Base-by-base conservation (phyloP, 1,284 basidiomycete species). In the Psilocybe mexicana region DNA sequence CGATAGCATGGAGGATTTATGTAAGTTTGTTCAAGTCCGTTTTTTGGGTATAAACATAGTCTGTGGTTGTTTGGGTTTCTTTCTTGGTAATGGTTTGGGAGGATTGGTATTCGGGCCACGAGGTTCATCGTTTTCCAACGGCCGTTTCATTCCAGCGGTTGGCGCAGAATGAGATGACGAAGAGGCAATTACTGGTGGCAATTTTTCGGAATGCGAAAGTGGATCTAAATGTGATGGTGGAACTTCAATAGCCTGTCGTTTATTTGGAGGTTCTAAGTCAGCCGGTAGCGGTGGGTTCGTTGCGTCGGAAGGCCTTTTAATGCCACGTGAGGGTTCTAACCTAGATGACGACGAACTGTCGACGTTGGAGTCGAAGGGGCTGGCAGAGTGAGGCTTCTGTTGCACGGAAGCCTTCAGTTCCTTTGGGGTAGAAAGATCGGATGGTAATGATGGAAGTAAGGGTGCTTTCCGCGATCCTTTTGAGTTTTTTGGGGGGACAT, bases 11-110 rank as follows among this genome's bases (percentile, higher is more conserved):
- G 36, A 10, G 26, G 35, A 40, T 25, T 6, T 24, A 10, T 42
- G 11, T 11, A 25, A 35, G 38, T 14, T 44, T 28, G 23, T 50
- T 42, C 45, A 58, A 26, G 42, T 56, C 28, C 62, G 59, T 63
- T 75, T 75, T 43, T 72, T 76, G 43, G 74, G 76, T 66, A 85
- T 83, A 64, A 85, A 85, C 57, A 84, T 76, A 24, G 65, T 76
- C 11, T 57, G 60, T 40, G 38, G 38, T 36, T 61, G 57, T 40
- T 65, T 69, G 25, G 73, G 71, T 63, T 72, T 70, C 60, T 77
- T 79, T 62, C 78, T 81, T 43, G 70, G 75, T 63, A 79, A 81
- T 51, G 35, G 58, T 51, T 42, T 50, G 10, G 48, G 25, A 35
- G 26, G 26, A 38, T 48, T 45, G 11, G 45, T 18, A 12, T 45